Evolutionary conservation across 305 asterid genomes (phyloP).

Genomic region (Withania somnifera): DNA sequence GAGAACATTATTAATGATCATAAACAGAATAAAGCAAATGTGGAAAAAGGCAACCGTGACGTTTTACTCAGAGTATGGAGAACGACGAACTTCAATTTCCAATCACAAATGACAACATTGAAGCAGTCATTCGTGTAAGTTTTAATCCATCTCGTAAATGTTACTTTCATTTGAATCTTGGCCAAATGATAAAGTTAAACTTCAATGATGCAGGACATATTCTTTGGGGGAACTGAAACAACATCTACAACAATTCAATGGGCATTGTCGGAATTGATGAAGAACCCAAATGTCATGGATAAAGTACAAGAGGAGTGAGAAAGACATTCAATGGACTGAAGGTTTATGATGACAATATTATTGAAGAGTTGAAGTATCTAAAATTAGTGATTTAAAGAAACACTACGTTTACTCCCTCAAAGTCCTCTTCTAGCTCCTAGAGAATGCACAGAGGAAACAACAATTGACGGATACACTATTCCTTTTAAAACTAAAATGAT

Average conservation of each 20-base stretch:
- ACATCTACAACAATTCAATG: neutral
- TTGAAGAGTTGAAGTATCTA: neutral
- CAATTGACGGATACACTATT: too few relatives aligned
- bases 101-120: neutral
- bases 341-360: neutral
- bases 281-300: neutral
- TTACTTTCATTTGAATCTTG: neutral
- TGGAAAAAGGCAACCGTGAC: neutral
- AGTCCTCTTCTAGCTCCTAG: neutral
- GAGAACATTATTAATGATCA: too few relatives aligned
- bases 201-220: neutral
- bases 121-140: conserved; percentile 5
- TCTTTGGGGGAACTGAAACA: neutral
- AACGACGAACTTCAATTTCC: neutral
- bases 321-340: neutral
- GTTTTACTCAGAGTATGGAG: conserved; percentile 5
- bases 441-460: too few relatives aligned
- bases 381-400: neutral
- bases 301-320: neutral
- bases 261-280: neutral
- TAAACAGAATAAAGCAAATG: too few relatives aligned
- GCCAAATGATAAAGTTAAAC: neutral
- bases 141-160: neutral
- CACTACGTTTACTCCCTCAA: neutral
- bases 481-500: too few relatives aligned